Evolutionary conservation across 1,284 basidiomycete species (phyloP).

Genomic region (Chalciporus sp.): DNA sequence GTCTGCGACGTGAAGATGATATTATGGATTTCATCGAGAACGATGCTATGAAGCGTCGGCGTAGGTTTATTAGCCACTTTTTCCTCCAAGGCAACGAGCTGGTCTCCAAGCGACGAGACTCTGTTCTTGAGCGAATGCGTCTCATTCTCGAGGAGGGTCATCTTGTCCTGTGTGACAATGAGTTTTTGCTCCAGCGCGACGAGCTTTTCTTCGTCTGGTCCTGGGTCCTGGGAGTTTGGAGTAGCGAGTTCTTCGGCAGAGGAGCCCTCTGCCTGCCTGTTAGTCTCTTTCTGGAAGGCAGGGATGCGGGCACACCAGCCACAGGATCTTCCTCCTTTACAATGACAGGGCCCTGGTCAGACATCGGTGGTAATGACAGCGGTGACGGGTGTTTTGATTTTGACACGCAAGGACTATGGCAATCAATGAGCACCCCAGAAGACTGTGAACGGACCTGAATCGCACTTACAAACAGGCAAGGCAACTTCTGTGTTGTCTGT

Average conservation of each 20-base stretch:
- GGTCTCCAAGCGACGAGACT: slow-evolving; percentile 5
- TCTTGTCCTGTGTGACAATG: not conserved
- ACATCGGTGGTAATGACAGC: slow-evolving; percentile 19
- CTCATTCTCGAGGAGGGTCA: slow-evolving; percentile 1
- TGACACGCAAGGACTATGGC: not conserved
- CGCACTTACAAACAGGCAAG: not conserved
- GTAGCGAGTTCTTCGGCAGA: not conserved
- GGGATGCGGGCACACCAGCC: not conserved
- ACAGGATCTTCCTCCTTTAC: not conserved
- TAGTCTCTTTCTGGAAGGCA: not conserved
- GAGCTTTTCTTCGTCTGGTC: not conserved
- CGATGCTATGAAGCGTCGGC: slow-evolving; percentile 2
- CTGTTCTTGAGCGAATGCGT: slow-evolving; percentile 1
- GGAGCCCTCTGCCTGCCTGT: slow-evolving; percentile 1
- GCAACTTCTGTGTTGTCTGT: not conserved
- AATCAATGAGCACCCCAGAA: not conserved
- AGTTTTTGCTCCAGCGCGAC: not conserved
- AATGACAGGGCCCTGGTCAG: not conserved
- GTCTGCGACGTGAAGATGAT: slow-evolving; percentile 2
- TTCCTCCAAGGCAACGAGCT: slow-evolving; percentile 6
- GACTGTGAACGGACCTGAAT: not conserved
- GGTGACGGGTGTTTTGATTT: slow-evolving; percentile 9
- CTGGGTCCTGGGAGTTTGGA: not conserved
- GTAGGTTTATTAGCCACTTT: not conserved
- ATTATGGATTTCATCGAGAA: not conserved